These are phyloP conservation scores for Vitis rotundifolia DNA, from an alignment of 164 flowering plant genomes.

Conservation along the genomic window DNA sequence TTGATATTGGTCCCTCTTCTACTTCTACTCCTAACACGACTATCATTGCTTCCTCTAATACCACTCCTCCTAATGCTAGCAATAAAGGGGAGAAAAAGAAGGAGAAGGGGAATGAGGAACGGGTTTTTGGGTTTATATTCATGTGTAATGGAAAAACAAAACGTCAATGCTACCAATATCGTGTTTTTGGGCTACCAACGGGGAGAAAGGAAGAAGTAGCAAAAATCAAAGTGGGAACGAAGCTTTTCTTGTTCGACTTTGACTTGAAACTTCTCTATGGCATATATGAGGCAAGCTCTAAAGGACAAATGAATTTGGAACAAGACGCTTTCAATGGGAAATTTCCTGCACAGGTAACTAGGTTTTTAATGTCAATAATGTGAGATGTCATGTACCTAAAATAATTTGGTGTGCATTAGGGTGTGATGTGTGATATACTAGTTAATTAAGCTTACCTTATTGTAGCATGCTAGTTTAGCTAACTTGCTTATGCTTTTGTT, in stretches of 20 bases:
- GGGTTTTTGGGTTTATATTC: conserved; percentile 48
- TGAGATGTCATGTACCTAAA: no score
- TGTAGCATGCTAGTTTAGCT: no score
- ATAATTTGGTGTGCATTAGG: neutral
- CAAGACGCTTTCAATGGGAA: conserved; percentile 46
- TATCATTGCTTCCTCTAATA: neutral
- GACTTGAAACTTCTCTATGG: conserved; percentile 60
- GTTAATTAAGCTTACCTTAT: no score
- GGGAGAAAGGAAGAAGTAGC: conserved; percentile 30
- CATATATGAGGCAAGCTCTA: conserved; percentile 41
- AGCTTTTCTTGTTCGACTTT: conserved; percentile 59
- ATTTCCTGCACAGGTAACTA: conserved; percentile 60
- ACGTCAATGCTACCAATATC: conserved; percentile 49
- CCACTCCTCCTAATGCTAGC: neutral
- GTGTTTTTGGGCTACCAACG: conserved; percentile 57
- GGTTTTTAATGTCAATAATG: no score
- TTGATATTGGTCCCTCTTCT: neutral
- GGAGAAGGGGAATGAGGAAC: conserved; percentile 3
- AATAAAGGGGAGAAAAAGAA: neutral
- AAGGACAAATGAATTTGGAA: conserved; percentile 43
- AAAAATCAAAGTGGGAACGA: conserved; percentile 42
- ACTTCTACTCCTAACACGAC: neutral
- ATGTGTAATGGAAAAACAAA: conserved; percentile 56
- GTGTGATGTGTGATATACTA: neutral
- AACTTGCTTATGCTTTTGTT: no score